A percentile compares a stretch with the other conserved stretches of the same genome.
phyloP scores from a whole-genome alignment of 2,329 filamentous ascomycete genomes.

The Penicillium frequentans region DNA sequence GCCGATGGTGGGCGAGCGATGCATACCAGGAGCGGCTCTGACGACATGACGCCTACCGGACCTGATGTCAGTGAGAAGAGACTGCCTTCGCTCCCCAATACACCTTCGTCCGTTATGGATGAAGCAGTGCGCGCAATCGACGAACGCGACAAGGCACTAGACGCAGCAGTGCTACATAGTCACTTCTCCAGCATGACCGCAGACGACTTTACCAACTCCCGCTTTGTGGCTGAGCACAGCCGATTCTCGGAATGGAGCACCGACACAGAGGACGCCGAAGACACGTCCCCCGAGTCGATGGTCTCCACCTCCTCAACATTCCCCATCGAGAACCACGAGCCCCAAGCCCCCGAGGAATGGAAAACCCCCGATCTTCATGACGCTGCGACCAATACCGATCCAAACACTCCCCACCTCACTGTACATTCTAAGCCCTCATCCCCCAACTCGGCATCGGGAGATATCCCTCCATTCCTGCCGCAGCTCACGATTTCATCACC shows the following conservation, averaged over 20 bases:
- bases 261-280: constrained; percentile 33
- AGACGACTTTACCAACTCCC: constrained; percentile 32
- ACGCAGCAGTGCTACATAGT: constrained; percentile 37
- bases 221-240: constrained; percentile 30
- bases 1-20: constrained; percentile 15
- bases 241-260: constrained; percentile 45
- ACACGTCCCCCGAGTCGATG: constrained; percentile 37
- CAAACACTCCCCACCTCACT: constrained; percentile 39
- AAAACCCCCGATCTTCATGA: constrained; percentile 25
- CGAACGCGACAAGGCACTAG: constrained; percentile 31
- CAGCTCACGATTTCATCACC: constrained; percentile 27
- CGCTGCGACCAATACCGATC: constrained; percentile 29
- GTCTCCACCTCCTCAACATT: constrained; percentile 33
- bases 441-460: constrained; percentile 26
- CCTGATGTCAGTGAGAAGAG: constrained; percentile 38
- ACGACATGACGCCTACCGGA: constrained; percentile 28
- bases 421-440: constrained; percentile 31
- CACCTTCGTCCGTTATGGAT: constrained; percentile 47
- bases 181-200: constrained; percentile 45
- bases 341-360: constrained; percentile 22
- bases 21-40: constrained; percentile 5
- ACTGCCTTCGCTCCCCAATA: constrained; percentile 47
- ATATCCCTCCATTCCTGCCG: constrained; percentile 28
- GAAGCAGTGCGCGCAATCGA: constrained; percentile 40
- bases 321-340: constrained; percentile 23